Base-by-base conservation (phyloP, 23 red algal genomes). In the Gracilaria gracilis region DNA sequence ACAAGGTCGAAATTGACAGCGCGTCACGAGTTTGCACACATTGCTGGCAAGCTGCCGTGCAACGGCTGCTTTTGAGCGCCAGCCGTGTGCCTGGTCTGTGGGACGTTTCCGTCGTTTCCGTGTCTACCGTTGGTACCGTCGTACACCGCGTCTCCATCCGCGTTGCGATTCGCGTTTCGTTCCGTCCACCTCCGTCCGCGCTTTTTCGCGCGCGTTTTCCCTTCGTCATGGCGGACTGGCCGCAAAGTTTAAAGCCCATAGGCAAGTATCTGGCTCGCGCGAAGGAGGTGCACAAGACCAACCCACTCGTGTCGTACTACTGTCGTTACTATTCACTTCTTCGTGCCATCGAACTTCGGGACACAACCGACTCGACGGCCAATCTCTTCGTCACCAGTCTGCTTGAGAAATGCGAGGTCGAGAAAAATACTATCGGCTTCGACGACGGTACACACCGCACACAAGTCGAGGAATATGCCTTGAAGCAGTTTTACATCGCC, bases 221-320 rank as follows among this genome's bases (percentile, higher is more conserved):
- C 51, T 4, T 11, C 27, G 23, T 14, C 59, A 89, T 89, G 74
- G 71, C 81, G 4, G 82, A 64, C 36, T 94, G 91, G 81, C 91
- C 91, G 20, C 70, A 69, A 27, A 84, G 61, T 44, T 50, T 94
- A 0, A 87, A 85, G 57, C 81, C 83, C 51, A 94, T 94, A 75
- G 49, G 71, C 27, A 76, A 70, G 48, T 94, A 87, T 36, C 61
- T 94, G 21, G 71, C 69, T 44, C 91, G 91, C 66, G 91, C 91
- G 12, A 58, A 67, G 38, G 91, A 94, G 72, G 53, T 94, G 40
- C 32, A 85, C 34, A 14, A 24, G 2, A 48, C 19, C 3, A 24
- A 94, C 36, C 91, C 91, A 27, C 33, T 94, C 17, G 91, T 94
- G 20, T 66, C 91, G 27, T 86, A 94, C 70, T 94, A 94, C 38